Evolutionary conservation across 2,329 filamentous ascomycete species (phyloP).

Genomic region (Samsoniella hepiali): DNA sequence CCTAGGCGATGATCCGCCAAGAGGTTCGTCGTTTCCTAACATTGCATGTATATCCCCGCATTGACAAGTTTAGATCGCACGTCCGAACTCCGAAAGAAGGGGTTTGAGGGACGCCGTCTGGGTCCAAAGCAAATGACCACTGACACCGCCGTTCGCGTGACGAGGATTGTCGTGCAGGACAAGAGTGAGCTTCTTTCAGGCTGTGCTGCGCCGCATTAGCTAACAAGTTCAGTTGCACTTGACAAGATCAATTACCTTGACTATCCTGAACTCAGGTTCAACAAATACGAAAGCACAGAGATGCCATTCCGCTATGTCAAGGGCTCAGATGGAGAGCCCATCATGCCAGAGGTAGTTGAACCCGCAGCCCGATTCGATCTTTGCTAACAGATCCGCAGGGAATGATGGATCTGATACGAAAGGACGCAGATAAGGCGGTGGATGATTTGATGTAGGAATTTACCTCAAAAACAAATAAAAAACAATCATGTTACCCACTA

Average conservation of each 20-base stretch:
- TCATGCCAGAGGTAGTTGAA: slow-evolving; percentile 82
- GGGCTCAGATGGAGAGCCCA: slow-evolving; percentile 67
- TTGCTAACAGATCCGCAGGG: slow-evolving; percentile 52
- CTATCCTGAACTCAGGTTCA: slow-evolving; percentile 84
- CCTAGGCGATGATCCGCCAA: slow-evolving; percentile 84
- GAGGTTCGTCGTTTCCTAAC: slow-evolving; percentile 58
- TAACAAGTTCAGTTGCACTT: slow-evolving; percentile 59
- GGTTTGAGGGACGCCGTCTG: slow-evolving; percentile 80
- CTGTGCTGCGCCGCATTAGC: slow-evolving; percentile 13
- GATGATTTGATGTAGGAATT: slow-evolving; percentile 68
- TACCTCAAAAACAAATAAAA: neutral
- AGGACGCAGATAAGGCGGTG: slow-evolving; percentile 89
- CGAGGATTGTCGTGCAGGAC: slow-evolving; percentile 81
- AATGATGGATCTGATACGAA: slow-evolving; percentile 90
- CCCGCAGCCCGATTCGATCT: neutral
- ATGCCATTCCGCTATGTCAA: slow-evolving; percentile 98
- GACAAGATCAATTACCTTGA: slow-evolving; percentile 80
- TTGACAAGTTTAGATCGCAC: slow-evolving; percentile 64
- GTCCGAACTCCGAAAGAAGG: slow-evolving; percentile 91
- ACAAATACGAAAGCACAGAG: slow-evolving; percentile 87
- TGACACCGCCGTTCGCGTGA: slow-evolving; percentile 92
- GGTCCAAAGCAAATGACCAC: slow-evolving; percentile 98
- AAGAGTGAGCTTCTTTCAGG: slow-evolving; percentile 53
- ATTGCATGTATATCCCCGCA: slow-evolving; percentile 23
- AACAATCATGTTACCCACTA: neutral